Evolutionary conservation across 805 yeast genomes (phyloP).

Genomic region (Sugiyamaella marilandica): DNA sequence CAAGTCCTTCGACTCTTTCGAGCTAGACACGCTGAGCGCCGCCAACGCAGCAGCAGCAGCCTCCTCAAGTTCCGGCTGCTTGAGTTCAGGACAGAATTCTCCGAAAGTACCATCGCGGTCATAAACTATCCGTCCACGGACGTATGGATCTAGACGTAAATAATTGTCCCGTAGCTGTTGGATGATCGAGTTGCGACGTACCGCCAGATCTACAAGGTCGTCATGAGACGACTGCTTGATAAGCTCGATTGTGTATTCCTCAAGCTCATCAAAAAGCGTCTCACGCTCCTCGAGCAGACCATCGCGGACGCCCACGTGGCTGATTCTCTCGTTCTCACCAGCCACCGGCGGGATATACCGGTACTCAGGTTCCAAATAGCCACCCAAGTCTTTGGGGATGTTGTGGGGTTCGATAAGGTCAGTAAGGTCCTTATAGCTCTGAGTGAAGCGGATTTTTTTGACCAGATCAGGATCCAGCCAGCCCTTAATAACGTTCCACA

Average conservation of each 20-base stretch:
- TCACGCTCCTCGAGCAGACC: slow-evolving; percentile 49
- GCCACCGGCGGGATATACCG: slow-evolving; percentile 58
- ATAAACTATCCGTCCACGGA: slow-evolving; percentile 71
- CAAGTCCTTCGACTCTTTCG: neutral
- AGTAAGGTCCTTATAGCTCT: slow-evolving; percentile 57
- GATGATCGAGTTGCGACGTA: slow-evolving; percentile 42
- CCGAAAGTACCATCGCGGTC: slow-evolving; percentile 70
- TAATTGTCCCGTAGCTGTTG: slow-evolving; percentile 57
- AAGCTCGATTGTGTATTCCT: slow-evolving; percentile 73
- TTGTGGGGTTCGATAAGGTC: slow-evolving; percentile 54
- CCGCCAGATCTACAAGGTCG: slow-evolving; percentile 47
- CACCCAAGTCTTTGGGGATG: slow-evolving; percentile 73
- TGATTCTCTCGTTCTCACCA: slow-evolving; percentile 49
- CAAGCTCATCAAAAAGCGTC: slow-evolving; percentile 47
- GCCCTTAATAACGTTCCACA: slow-evolving; percentile 86
- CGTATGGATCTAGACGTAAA: slow-evolving; percentile 67
- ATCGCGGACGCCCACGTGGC: slow-evolving; percentile 44
- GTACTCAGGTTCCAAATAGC: slow-evolving; percentile 55
- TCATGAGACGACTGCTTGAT: slow-evolving; percentile 47
- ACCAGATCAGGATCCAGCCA: slow-evolving; percentile 98
- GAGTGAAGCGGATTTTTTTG: slow-evolving; percentile 79
- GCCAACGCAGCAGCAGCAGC: slow-evolving; percentile 6
- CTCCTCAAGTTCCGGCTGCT: slow-evolving; percentile 8
- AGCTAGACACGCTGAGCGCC: neutral
- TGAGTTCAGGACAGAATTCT: slow-evolving; percentile 25